phyloP scores from a whole-genome alignment of 306 rosid genomes.

The Acacia melanoxylon region DNA sequence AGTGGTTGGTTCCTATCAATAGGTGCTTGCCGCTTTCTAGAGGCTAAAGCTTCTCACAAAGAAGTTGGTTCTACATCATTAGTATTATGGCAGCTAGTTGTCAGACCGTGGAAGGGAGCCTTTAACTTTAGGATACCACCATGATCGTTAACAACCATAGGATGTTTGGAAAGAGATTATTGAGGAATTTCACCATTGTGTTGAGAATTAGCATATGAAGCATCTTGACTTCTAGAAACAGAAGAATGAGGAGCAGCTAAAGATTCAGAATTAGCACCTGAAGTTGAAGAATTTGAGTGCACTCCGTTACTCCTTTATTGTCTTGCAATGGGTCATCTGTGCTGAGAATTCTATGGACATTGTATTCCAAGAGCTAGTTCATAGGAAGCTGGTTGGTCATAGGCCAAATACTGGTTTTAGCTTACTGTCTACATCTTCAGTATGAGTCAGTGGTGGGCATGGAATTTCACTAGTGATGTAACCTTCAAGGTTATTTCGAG shows the following conservation, averaged over 20 bases:
- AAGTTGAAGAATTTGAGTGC: not conserved
- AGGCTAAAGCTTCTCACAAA: too few relatives aligned
- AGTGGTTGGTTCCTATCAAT: too few relatives aligned
- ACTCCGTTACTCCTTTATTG: not conserved
- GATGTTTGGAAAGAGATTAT: not conserved
- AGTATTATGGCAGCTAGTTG: too few relatives aligned
- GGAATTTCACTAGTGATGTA: too few relatives aligned
- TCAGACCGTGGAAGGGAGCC: not conserved
- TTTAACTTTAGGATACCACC: not conserved
- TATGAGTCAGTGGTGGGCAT: too few relatives aligned
- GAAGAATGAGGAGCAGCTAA: not conserved
- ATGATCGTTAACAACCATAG: not conserved
- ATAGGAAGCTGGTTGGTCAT: not conserved
- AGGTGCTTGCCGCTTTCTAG: too few relatives aligned
- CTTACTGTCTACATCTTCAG: too few relatives aligned
- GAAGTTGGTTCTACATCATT: too few relatives aligned
- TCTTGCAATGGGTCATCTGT: not conserved
- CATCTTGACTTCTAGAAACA: not conserved
- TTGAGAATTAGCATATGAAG: not conserved
- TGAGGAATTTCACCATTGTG: not conserved
- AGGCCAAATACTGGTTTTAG: not conserved
- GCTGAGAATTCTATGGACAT: not conserved
- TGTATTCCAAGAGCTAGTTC: not conserved
- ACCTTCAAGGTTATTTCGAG: too few relatives aligned
- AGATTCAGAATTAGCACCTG: not conserved